Evolutionary conservation across 352 stramenopile genomes (phyloP).

Genomic region (Blastocystis sp.): DNA sequence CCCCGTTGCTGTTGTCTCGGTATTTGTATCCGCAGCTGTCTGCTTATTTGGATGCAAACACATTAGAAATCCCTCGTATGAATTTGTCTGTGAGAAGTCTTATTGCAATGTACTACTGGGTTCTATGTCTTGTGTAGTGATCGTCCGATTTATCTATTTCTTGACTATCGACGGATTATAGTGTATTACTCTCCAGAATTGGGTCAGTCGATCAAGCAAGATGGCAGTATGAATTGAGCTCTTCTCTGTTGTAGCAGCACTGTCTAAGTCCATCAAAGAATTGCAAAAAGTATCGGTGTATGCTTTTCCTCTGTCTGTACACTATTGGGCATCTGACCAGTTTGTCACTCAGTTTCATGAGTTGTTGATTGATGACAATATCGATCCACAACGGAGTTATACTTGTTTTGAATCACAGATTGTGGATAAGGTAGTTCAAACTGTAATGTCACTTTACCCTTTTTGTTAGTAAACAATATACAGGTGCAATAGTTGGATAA

Average conservation of each 20-base stretch:
- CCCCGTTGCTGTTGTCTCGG: background rate
- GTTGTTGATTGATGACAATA: slow-evolving; percentile 39
- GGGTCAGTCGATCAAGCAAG: background rate
- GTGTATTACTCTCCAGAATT: background rate
- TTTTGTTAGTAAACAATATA: slow-evolving; percentile 36
- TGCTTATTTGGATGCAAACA: background rate
- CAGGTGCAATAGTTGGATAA: background rate
- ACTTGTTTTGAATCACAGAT: background rate
- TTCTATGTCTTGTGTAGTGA: background rate
- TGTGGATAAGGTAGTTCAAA: background rate
- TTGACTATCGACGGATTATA: background rate
- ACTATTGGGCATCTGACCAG: background rate
- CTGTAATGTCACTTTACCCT: background rate
- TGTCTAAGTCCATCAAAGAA: background rate
- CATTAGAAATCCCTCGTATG: slow-evolving; percentile 14
- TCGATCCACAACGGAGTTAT: background rate
- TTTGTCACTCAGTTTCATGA: background rate
- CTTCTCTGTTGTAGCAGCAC: background rate
- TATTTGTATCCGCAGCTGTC: slow-evolving; percentile 49
- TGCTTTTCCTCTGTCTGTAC: background rate
- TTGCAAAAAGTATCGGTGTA: background rate
- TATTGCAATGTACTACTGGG: background rate
- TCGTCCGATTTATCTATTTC: background rate
- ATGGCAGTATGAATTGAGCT: background rate
- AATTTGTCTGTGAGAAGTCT: slow-evolving; percentile 18